phyloP scores from a whole-genome alignment of 2,329 filamentous ascomycete genomes.

The Exophiala xenobiotica region DNA sequence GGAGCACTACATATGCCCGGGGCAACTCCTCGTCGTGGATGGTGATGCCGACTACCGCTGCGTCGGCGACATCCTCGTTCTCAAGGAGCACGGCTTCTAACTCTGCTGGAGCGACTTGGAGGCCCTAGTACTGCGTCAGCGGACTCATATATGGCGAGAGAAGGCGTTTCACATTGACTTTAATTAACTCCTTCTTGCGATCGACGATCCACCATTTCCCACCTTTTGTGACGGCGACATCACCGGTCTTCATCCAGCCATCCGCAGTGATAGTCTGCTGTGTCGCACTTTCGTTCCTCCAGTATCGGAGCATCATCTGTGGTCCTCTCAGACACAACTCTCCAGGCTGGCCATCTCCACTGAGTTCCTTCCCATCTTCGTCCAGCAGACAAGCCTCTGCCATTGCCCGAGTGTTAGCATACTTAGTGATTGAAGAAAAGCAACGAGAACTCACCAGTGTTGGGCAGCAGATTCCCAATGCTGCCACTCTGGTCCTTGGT shows the following conservation, averaged over 20 bases:
- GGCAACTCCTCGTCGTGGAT: conserved; percentile 41
- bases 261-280: conserved; percentile 65
- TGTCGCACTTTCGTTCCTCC: conserved; percentile 52
- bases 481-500: conserved; percentile 48
- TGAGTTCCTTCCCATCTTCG: conserved; percentile 67
- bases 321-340: conserved; percentile 57
- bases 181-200: conserved; percentile 53
- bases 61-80: conserved; percentile 54
- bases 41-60: conserved; percentile 55
- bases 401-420: too few species aligned
- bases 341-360: conserved; percentile 63
- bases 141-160: too few species aligned
- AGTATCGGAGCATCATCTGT: conserved; percentile 54
- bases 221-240: conserved; percentile 70
- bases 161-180: too few species aligned
- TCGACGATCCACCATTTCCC: conserved; percentile 60
- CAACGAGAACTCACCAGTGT: too few species aligned
- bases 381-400: conserved; percentile 60
- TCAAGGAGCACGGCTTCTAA: conserved; percentile 54
- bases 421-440: too few species aligned
- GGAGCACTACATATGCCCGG: conserved; percentile 55
- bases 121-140: too few species aligned
- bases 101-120: conserved; percentile 58
- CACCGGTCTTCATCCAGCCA: conserved; percentile 78
- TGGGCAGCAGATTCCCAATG: conserved; percentile 47